Evolutionary conservation across 2,329 filamentous ascomycete species (phyloP).

Genomic region (Verticillium dahliae): DNA sequence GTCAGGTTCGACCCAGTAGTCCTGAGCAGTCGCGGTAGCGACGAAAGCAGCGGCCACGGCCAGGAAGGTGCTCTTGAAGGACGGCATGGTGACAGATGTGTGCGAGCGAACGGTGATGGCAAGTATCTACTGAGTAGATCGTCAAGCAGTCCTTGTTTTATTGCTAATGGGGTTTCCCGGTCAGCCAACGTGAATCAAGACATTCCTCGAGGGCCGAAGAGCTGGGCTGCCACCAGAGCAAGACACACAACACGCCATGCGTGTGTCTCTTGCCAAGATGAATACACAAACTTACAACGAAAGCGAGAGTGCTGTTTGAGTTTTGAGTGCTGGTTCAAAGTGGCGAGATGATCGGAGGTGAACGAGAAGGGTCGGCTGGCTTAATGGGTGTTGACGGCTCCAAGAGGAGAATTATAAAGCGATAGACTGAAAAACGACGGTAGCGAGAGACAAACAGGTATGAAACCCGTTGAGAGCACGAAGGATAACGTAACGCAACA

Average conservation of each 20-base stretch:
- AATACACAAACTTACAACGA: not conserved
- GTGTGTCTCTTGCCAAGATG: not conserved
- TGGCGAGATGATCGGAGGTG: not conserved
- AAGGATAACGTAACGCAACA: not conserved
- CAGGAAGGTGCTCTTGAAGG: conserved; percentile 44
- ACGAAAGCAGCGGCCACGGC: conserved; percentile 48
- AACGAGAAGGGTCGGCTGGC: not conserved
- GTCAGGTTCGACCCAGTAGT: conserved; percentile 55
- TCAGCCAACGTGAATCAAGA: conserved; percentile 3
- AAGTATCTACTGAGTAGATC: not conserved
- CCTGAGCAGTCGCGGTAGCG: conserved; percentile 37
- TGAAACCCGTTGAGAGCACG: not conserved
- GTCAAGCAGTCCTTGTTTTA: not conserved
- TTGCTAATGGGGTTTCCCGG: conserved; percentile 6
- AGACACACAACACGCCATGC: not conserved
- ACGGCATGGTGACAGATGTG: conserved; percentile 39
- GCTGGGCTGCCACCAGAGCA: not conserved
- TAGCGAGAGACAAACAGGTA: conserved; percentile 6
- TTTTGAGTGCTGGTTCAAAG: not conserved
- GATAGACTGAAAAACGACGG: not conserved
- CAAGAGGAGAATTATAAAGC: not conserved
- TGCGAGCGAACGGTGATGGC: too few species aligned
- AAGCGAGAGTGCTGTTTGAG: not conserved
- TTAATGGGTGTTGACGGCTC: not conserved
- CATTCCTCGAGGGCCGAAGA: conserved; percentile 6